Evolutionary conservation across 2,329 filamentous ascomycete species (phyloP), one percentile per base, ranked within the genome.

Genomic region (Drechmeria coniospora): DNA sequence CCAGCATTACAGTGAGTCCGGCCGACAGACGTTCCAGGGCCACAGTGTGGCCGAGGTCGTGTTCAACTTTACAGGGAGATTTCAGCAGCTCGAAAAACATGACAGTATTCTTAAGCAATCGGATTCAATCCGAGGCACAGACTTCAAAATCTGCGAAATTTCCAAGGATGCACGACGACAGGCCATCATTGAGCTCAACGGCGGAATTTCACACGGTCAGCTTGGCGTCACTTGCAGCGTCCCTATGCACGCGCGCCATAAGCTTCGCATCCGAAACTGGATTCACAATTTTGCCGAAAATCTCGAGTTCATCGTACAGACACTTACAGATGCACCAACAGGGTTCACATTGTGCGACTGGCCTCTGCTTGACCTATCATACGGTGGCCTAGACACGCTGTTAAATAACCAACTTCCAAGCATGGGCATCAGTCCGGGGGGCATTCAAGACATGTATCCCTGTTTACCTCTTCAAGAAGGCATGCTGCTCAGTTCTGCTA

Each of bases 11-110:
- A 50, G 36, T 20, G 30, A 39, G 14, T 38, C 42, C 1, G 47
- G 48, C 2, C 36, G 32, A 1, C 33, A 51, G 21, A 34, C 45
- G 16, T 56, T 51, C 35, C 32, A 35, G 2, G 36, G 49, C 2
- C 49, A 56, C 32, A 43, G 42, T 11, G 40, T 46, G 1, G 51
- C 59, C 33, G 63, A 68, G 36, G 34, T 67, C 2, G 41, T 58
- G 0, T 63, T 67, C 45, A 66, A 67, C 38, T 67, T 61, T 32
- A 58, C 8, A 44, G 54, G 27, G 53, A 22, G 28, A 8, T 36
- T 53, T 27, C 59, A 64, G 36, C 56, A 61, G 23, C 44, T 61
- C 3, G 58, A 64, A 29, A 40, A 46, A 0, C 38, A 47, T 3
- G 52, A 50, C 8, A 32, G 29, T 3, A 11, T 37, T 8, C 32